Base-by-base conservation (phyloP, 2,329 filamentous ascomycete species). In the Fusarium nygamai region DNA sequence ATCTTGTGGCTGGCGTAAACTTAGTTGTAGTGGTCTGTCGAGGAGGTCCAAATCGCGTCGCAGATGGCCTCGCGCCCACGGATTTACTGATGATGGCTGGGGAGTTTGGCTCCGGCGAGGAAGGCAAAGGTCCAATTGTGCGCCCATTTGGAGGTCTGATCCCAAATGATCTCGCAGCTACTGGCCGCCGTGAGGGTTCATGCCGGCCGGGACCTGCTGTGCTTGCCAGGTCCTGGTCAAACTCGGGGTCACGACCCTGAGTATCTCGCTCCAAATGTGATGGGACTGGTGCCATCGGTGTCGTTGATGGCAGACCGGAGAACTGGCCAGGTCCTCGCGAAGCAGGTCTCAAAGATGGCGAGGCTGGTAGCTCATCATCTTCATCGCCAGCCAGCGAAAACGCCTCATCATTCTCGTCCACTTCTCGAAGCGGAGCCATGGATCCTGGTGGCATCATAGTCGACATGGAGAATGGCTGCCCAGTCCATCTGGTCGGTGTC, bases 401-500 rank as follows among this genome's bases (percentile, higher is more conserved):
- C 34, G 66, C 69, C n/a, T 34, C 76, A 41, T 72, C 72, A 22
- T 79, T 74, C 57, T 81, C 80, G 48, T 82, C 77, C 10, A 69
- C 73, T 71, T 83, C 82, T 57, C 72, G 78, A 20, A 83, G 70
- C 20, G 81, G 72, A 22, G 79, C 76, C 75, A 83, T 82, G 20
- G 76, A 74, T 33, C 76, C 77, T 29, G 78, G 61, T 16, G 76
- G 69, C 29, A 80, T 44, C 6, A 78, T 74, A 36, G 81, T 82
- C 12, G 81, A 78, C 68, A 84, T 80, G 10, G 83, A 80, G 36
- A 83, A 79, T 12, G 83, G 79, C 58, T 83, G 79, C 8, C 86
- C 84, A 6, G 84, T 86, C 82, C 85, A 84, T 57, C 84, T 84
- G n/a, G 85, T 87, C 5, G 86, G 86, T 13, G 86, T 87, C 54